Percentiles rank a stretch among this genome's conserved stretches.
Evolutionary conservation across 1,284 basidiomycete species (phyloP).

Genomic region (Cryptococcus sp.): DNA sequence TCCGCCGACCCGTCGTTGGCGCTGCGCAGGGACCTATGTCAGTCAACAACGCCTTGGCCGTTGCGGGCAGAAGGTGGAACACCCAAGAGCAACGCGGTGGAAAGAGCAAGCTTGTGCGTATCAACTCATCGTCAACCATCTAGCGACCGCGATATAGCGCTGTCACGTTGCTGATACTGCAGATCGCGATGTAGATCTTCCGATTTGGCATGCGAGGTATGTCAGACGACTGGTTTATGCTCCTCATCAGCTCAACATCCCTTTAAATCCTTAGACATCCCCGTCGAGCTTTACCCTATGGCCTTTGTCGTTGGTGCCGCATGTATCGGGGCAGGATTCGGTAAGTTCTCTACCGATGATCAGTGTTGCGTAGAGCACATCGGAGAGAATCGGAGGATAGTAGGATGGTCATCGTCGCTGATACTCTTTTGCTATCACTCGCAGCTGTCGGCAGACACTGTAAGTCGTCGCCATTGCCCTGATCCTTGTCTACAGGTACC

Average conservation of each 20-base stretch:
- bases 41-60: constrained; percentile 17
- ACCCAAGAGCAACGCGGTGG: constrained; percentile 36
- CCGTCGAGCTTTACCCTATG: constrained; percentile 53
- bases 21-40: constrained; percentile 10
- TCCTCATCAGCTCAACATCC: not conserved
- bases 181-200: constrained; percentile 40
- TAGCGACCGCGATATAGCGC: not conserved
- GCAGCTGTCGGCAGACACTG: constrained; percentile 31
- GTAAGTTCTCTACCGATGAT: constrained; percentile 21
- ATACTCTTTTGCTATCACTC: not conserved
- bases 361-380: too few species aligned
- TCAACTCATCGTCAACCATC: not conserved
- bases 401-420: not conserved
- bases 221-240: constrained; percentile 7
- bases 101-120: constrained; percentile 48
- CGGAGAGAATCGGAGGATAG: not conserved
- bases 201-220: constrained; percentile 45
- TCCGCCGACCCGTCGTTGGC: constrained; percentile 11
- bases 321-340: constrained; percentile 44
- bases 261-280: constrained; percentile 39
- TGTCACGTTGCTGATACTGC: not conserved
- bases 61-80: constrained; percentile 36
- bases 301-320: constrained; percentile 48
- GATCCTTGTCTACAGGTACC: not conserved
- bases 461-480: constrained; percentile 6